A percentile compares a stretch with the other conserved stretches of the same genome.
These are phyloP conservation scores for Tylopilus sp. DNA, from an alignment of 768 basidiomycete genomes.

Conservation along the genomic window DNA sequence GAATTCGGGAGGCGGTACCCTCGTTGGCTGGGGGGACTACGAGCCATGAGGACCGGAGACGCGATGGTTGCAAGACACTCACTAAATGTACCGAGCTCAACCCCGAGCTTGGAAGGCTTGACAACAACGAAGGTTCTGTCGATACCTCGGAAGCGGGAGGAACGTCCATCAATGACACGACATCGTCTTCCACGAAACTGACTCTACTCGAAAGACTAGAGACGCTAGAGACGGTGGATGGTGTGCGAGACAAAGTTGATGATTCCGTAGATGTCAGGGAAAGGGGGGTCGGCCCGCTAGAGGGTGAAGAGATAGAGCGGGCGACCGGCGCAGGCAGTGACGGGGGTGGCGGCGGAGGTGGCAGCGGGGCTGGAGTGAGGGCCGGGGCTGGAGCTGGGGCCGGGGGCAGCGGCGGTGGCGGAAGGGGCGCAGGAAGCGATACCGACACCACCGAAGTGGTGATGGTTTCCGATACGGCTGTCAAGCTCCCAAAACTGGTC, in stretches of 20 bases:
- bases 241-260: slow-evolving; percentile 35
- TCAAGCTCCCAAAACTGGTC: slow-evolving; percentile 31
- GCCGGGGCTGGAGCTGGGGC: not conserved
- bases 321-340: not conserved
- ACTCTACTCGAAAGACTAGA: slow-evolving; percentile 43
- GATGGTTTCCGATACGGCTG: slow-evolving; percentile 34
- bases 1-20: slow-evolving; percentile 25
- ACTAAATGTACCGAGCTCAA: slow-evolving; percentile 32
- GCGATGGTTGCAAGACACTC: slow-evolving; percentile 20
- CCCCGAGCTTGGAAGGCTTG: slow-evolving; percentile 35
- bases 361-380: not conserved
- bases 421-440: not conserved
- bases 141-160: slow-evolving; percentile 35
- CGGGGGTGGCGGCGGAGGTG: too few relatives aligned
- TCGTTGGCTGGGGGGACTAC: slow-evolving; percentile 33
- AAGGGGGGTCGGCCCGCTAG: slow-evolving; percentile 30
- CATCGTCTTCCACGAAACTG: slow-evolving; percentile 34
- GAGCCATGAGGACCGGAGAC: not conserved
- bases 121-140: slow-evolving; percentile 57
- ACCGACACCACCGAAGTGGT: slow-evolving; percentile 22
- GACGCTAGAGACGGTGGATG: slow-evolving; percentile 36
- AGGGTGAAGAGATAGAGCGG: slow-evolving; percentile 28
- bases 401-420: not conserved
- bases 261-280: slow-evolving; percentile 32
- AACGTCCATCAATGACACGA: slow-evolving; percentile 15